Conservation (phyloP, 441 rosid species). For the Populus hybrid region DNA sequence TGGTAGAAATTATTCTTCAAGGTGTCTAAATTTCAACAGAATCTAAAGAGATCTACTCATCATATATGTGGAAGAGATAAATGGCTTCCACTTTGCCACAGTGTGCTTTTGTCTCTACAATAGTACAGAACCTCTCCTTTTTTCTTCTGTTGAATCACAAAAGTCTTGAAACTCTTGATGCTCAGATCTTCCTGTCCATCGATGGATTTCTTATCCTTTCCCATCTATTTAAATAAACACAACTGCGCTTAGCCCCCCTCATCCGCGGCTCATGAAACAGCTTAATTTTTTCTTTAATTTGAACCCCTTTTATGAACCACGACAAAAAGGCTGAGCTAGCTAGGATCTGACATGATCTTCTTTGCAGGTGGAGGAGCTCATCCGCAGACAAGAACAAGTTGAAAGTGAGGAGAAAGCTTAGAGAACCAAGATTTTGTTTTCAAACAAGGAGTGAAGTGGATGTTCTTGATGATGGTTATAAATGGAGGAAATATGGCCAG, state of each 20-base stretch:
- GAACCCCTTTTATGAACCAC: not conserved
- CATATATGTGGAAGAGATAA: constrained; percentile 11
- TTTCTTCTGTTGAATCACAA: constrained; percentile 7
- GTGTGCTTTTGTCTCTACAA: not conserved
- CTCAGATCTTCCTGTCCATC: constrained; percentile 22
- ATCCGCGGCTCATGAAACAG: too few relatives aligned
- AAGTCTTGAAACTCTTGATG: constrained; percentile 30
- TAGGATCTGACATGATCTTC: not conserved
- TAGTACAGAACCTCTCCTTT: not conserved
- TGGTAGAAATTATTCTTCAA: constrained; percentile 19
- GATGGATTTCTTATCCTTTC: constrained; percentile 18
- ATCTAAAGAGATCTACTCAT: constrained; percentile 28
- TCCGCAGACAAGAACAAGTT: constrained; percentile 66
- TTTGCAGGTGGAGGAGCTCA: constrained; percentile 83
- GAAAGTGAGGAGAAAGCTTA: constrained; percentile 84
- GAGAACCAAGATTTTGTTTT: constrained; percentile 98
- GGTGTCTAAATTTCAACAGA: constrained; percentile 7
- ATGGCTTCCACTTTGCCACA: constrained; percentile 6
- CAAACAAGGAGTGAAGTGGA: constrained; percentile 94
- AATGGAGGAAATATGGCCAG: constrained; percentile 99
- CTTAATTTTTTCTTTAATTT: not conserved
- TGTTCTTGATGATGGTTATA: constrained; percentile 94
- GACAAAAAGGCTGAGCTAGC: constrained; percentile 10
- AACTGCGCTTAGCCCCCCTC: too few relatives aligned
- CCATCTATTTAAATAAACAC: not conserved